A percentile compares a stretch with the other conserved stretches of the same genome.
phyloP scores from a whole-genome alignment of 2,329 filamentous ascomycete species.

The Cadophora gregata region DNA sequence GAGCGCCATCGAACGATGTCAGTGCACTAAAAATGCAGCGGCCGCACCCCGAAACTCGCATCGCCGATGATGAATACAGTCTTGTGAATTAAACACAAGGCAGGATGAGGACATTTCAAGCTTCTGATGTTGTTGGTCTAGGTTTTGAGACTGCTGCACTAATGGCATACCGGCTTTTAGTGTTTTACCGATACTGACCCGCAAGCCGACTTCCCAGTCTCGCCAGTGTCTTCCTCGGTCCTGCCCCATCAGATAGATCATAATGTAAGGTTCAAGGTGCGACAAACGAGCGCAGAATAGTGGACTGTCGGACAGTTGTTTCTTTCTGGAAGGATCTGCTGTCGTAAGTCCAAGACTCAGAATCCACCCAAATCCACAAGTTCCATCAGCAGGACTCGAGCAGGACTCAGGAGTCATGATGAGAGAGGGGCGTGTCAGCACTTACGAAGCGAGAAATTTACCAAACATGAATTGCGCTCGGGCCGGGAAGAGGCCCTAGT shows the following conservation, averaged over 20 bases:
- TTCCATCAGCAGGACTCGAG: not conserved
- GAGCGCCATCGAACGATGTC: conserved; percentile 13
- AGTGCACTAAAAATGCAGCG: conserved; percentile 9
- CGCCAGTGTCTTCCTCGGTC: too few species aligned
- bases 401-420: not conserved
- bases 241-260: conserved; percentile 4
- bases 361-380: not conserved
- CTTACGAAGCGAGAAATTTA: not conserved
- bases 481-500: conserved; percentile 11
- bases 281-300: not conserved
- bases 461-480: conserved; percentile 4
- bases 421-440: not conserved
- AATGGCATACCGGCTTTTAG: not conserved
- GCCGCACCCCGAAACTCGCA: conserved; percentile 2
- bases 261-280: not conserved
- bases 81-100: not conserved
- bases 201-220: not conserved
- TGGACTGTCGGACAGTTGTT: not conserved
- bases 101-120: not conserved
- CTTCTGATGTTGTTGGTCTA: not conserved
- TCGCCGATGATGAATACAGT: conserved; percentile 7
- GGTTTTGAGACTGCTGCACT: not conserved
- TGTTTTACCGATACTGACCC: not conserved
- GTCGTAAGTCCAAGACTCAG: not conserved
- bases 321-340: not conserved